Evolutionary conservation across 768 basidiomycete genomes (phyloP).

Genomic region (Phanerodontia chrysosporium): DNA sequence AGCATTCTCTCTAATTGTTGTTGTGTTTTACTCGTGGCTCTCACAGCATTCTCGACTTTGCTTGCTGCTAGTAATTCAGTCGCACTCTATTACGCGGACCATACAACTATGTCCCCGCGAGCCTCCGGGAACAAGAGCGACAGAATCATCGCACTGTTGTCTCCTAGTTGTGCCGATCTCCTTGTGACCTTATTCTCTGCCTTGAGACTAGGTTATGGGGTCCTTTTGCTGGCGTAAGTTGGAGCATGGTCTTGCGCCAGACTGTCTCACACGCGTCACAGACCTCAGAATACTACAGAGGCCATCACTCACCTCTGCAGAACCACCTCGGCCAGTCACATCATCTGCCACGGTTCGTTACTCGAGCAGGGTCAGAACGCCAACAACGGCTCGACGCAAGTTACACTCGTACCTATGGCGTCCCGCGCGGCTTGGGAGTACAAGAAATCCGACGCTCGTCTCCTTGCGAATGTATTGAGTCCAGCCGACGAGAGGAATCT

Average conservation of each 20-base stretch:
- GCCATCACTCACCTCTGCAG: conserved; percentile 7
- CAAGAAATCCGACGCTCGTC: neutral
- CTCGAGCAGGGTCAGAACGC: conserved; percentile 1
- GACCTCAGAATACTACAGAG: conserved; percentile 9
- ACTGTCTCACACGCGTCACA: neutral
- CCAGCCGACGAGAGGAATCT: conserved; percentile 4
- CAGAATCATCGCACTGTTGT: conserved; percentile 3
- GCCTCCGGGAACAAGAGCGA: neutral
- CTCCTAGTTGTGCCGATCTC: conserved; percentile 11
- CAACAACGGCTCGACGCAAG: neutral
- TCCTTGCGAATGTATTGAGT: neutral
- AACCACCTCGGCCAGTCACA: neutral
- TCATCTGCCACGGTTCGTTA: conserved; percentile 7
- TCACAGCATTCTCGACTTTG: conserved; percentile 2
- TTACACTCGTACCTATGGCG: neutral
- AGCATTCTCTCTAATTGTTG: neutral
- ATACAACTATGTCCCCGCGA: neutral
- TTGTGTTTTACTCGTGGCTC: neutral
- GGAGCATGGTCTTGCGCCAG: neutral
- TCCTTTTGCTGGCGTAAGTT: conserved; percentile 9
- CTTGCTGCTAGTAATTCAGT: neutral
- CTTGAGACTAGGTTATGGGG: conserved; percentile 6
- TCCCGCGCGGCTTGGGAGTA: neutral
- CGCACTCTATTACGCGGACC: neutral
- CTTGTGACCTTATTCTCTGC: conserved; percentile 9